Base-by-base conservation (phyloP, 2,329 filamentous ascomycete species). In the Cryphonectria carpinicola region DNA sequence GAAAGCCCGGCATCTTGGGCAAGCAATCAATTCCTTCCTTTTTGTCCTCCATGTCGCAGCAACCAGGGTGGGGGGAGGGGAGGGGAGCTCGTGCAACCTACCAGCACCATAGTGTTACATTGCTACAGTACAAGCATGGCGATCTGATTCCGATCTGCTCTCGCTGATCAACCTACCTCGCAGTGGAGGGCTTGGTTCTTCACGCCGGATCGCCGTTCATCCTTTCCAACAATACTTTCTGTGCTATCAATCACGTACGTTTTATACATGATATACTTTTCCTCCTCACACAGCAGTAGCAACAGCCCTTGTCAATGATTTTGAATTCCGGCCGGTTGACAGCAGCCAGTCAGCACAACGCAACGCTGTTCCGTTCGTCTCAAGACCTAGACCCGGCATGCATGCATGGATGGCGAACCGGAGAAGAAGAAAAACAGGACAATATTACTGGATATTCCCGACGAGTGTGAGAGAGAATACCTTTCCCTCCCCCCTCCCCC, bases 191-290 rank as follows among this genome's bases (percentile, higher is more conserved):
- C 32, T 35, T 46, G 11, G 52, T 11, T 58, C 19, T 11, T 58
- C 19, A 28, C 52, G 37, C 56, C 25, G 32, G 65, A 67, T 43
- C 65, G 28, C 25, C 65, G 10, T 43, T 43, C 52, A 46, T 46
- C 17, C 28, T 25, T 25, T 5, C 39, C 28, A 60, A 35, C 52
- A 19, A 5, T 7, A 7, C 37, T 49, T n/a, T 41, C 35, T 49
- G 65, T 67, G 28, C 39, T 61, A 61, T 67, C 65, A 67, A 61
- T 22, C 65, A 60, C 4, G 54, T 60, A 54, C 37, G 22, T 49
- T 10, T 7, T 49, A 4, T 49, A 49, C 14, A 22, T n/a, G 19
- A 37, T 66, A 54, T 54, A 54, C 25, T n/a, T 35, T 39, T 2
- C 11, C 28, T 39, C 37, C 37, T 37, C 37, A 37, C 22, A 22